A percentile compares a stretch with the other conserved stretches of the same genome.
These are phyloP conservation scores for Ganoderma multipileum DNA, from an alignment of 1,284 basidiomycete genomes.

Conservation along the genomic window DNA sequence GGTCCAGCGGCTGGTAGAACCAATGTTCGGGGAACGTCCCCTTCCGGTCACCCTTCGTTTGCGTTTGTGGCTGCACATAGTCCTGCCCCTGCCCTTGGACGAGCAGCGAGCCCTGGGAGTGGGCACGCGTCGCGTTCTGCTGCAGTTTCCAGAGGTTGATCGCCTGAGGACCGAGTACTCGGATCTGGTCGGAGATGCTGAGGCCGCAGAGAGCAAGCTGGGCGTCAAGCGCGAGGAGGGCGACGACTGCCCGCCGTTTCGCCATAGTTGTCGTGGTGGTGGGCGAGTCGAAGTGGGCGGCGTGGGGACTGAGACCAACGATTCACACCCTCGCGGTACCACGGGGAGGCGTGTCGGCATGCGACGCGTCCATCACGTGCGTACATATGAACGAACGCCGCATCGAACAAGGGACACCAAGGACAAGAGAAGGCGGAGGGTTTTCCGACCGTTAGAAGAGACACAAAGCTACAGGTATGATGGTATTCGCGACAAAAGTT, in stretches of 20 bases:
- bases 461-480: constrained; percentile 11
- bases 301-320: neutral
- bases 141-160: constrained; percentile 51
- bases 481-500: neutral
- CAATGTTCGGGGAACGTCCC: constrained; percentile 64
- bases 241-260: constrained; percentile 9
- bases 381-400: neutral
- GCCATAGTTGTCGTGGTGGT: constrained; percentile 16
- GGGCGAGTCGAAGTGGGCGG: neutral
- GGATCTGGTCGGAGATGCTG: constrained; percentile 25
- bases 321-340: neutral
- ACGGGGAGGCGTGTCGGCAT: constrained; percentile 1
- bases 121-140: constrained; percentile 16
- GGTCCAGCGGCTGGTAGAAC: constrained; percentile 88
- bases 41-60: constrained; percentile 12
- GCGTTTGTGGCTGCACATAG: neutral
- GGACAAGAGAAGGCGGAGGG: too few relatives aligned
- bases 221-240: constrained; percentile 14
- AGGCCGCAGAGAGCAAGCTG: constrained; percentile 17
- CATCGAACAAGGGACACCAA: neutral
- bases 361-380: constrained; percentile 20
- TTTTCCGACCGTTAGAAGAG: neutral
- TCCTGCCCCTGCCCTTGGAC: constrained; percentile 12
- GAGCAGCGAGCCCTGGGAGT: constrained; percentile 11
- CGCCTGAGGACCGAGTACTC: constrained; percentile 44